Evolutionary conservation across 208 protist species (phyloP).

Genomic region (Giardia muris): DNA sequence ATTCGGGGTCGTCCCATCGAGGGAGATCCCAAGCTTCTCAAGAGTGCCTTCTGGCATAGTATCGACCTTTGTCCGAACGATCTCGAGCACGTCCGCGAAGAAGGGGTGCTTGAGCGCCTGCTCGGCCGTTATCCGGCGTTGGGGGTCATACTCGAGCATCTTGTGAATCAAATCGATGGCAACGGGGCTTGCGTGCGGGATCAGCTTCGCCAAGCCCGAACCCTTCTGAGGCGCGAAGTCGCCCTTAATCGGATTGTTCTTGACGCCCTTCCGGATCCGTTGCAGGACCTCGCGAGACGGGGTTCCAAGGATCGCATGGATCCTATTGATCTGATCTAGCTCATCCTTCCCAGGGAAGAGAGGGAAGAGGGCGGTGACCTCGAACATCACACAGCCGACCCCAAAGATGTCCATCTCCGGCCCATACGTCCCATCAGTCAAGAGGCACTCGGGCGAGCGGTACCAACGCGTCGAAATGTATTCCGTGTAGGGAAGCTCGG

Average conservation of each 20-base stretch:
- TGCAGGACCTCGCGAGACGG: slow-evolving; percentile 32
- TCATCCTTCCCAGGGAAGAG: slow-evolving; percentile 66
- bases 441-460: slow-evolving; percentile 78
- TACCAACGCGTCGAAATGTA: slow-evolving; percentile 84
- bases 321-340: slow-evolving; percentile 62
- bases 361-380: slow-evolving; percentile 61
- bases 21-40: background rate
- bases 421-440: slow-evolving; percentile 83
- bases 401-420: slow-evolving; percentile 74
- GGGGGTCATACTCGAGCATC: slow-evolving; percentile 19
- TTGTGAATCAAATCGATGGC: slow-evolving; percentile 30
- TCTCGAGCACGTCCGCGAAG: slow-evolving; percentile 7
- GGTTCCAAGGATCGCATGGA: slow-evolving; percentile 61
- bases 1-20: background rate
- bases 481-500: slow-evolving; percentile 61
- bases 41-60: background rate
- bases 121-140: background rate
- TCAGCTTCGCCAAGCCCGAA: slow-evolving; percentile 21
- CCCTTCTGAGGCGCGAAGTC: background rate
- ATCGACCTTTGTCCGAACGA: background rate
- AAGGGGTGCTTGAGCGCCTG: background rate
- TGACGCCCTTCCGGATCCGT: slow-evolving; percentile 1
- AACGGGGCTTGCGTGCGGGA: background rate
- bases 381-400: slow-evolving; percentile 64
- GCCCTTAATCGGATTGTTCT: slow-evolving; percentile 28